These are phyloP conservation scores for Hordeum pubiflorum DNA, from an alignment of 202 grass and related monocot genomes.

Conservation along the genomic window DNA sequence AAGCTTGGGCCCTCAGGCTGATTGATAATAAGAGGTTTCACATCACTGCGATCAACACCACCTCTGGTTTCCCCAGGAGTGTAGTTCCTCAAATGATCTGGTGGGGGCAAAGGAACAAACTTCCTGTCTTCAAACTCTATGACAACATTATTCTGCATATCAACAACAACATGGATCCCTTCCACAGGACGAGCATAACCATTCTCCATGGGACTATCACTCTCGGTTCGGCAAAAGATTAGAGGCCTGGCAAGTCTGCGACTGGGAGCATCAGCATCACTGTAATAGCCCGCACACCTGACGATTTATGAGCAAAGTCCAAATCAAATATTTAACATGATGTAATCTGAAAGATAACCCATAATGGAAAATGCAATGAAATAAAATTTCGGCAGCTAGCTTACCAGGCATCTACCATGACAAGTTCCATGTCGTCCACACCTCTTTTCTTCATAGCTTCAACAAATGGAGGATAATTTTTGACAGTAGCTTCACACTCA, in stretches of 20 bases:
- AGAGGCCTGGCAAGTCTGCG: conserved; percentile 84
- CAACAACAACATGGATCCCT: conserved; percentile 83
- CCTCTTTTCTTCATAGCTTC: conserved; percentile 99
- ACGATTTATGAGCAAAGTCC: background rate
- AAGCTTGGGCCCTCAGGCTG: conserved; percentile 98
- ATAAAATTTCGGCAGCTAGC: background rate
- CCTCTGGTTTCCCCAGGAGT: conserved; percentile 94
- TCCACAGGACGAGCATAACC: conserved; percentile 98
- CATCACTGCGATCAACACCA: conserved; percentile 91
- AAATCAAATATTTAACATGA: conserved; percentile 7
- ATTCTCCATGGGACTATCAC: conserved; percentile 98
- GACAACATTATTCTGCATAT: conserved; percentile 82
- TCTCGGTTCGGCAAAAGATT: conserved; percentile 99
- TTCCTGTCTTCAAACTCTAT: conserved; percentile 98
- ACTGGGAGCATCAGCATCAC: conserved; percentile 77
- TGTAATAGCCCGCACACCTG: conserved; percentile 88
- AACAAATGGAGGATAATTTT: conserved; percentile 84
- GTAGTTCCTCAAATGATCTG: conserved; percentile 95
- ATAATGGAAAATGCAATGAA: background rate
- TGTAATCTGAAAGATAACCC: conserved; percentile 3
- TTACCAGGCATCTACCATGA: conserved; percentile 99
- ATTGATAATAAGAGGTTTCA: conserved; percentile 81
- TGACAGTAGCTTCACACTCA: conserved; percentile 94
- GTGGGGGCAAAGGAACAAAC: conserved; percentile 74
- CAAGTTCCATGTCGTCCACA: conserved; percentile 98